A percentile compares a stretch with the other conserved stretches of the same genome.
Evolutionary conservation across 805 yeast species (phyloP).

Genomic region (Wickerhamomyces subpelliculosus): DNA sequence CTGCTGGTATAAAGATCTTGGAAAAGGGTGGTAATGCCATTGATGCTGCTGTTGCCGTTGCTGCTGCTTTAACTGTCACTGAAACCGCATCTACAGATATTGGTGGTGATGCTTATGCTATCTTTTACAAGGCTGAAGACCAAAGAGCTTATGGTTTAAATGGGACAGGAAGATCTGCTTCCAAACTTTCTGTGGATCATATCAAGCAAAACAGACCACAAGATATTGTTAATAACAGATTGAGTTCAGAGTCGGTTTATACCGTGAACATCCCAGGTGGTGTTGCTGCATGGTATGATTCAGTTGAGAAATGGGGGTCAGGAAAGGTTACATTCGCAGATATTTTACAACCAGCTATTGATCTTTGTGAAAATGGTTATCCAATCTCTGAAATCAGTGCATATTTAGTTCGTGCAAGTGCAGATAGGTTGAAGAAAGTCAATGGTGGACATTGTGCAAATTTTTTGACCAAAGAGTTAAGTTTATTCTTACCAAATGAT

Average conservation of each 20-base stretch:
- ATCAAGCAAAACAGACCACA: constrained; percentile 32
- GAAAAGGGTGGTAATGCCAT: constrained; percentile 69
- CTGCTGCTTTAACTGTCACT: constrained; percentile 47
- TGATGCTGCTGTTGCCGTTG: constrained; percentile 56
- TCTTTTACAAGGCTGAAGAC: constrained; percentile 44
- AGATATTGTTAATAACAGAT: constrained; percentile 40
- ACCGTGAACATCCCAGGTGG: constrained; percentile 75
- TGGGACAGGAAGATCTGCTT: constrained; percentile 71
- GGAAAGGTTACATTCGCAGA: constrained; percentile 54
- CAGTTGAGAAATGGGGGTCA: constrained; percentile 65
- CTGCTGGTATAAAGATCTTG: constrained; percentile 63
- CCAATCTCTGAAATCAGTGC: constrained; percentile 59
- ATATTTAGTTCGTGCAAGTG: constrained; percentile 38
- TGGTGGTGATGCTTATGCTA: constrained; percentile 63
- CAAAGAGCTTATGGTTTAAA: constrained; percentile 58
- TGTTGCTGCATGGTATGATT: constrained; percentile 73
- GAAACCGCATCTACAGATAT: constrained; percentile 61
- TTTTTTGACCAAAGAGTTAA: constrained; percentile 23
- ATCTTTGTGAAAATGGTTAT: constrained; percentile 62
- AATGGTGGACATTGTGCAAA: constrained; percentile 23
- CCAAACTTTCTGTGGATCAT: constrained; percentile 38
- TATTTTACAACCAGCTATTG: constrained; percentile 57
- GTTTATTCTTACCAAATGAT: constrained; percentile 31
- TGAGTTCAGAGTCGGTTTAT: constrained; percentile 47
- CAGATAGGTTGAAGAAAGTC: constrained; percentile 29